These are phyloP conservation scores for Ettlia oleoabundans DNA, from an alignment of 139 green algal genomes.

Conservation along the genomic window DNA sequence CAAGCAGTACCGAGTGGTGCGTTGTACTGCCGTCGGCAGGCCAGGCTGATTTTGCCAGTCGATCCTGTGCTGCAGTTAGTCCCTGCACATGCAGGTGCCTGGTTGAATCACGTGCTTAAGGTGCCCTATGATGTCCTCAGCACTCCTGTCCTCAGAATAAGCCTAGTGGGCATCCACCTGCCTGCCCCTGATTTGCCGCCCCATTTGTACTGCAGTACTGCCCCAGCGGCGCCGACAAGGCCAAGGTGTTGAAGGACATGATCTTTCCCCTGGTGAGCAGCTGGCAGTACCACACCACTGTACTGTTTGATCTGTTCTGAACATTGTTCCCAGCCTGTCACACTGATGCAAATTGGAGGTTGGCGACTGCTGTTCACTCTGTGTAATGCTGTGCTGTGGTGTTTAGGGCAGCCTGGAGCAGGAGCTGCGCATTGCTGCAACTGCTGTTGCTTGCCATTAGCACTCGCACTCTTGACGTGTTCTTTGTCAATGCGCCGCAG, in stretches of 20 bases:
- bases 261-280: constrained; percentile 65
- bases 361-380: too few species aligned
- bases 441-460: not conserved
- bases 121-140: too few species aligned
- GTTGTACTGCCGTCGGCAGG: not conserved
- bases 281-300: not conserved
- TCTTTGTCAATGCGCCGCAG: constrained; percentile 73
- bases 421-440: not conserved
- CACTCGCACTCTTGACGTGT: constrained; percentile 21
- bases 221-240: constrained; percentile 78
- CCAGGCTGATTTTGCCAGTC: not conserved
- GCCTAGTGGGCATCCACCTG: not conserved
- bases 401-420: too few species aligned
- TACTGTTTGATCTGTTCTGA: not conserved
- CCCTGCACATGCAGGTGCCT: too few species aligned
- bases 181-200: not conserved
- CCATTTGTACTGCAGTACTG: constrained; percentile 60
- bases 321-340: too few species aligned
- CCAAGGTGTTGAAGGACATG: constrained; percentile 89
- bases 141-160: not conserved
- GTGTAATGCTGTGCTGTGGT: too few species aligned
- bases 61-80: too few species aligned
- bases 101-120: too few species aligned
- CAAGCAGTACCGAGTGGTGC: constrained; percentile 94
- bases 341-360: too few species aligned